Base-by-base conservation (phyloP, 1,139 yeast species). In the Pichia sp. region DNA sequence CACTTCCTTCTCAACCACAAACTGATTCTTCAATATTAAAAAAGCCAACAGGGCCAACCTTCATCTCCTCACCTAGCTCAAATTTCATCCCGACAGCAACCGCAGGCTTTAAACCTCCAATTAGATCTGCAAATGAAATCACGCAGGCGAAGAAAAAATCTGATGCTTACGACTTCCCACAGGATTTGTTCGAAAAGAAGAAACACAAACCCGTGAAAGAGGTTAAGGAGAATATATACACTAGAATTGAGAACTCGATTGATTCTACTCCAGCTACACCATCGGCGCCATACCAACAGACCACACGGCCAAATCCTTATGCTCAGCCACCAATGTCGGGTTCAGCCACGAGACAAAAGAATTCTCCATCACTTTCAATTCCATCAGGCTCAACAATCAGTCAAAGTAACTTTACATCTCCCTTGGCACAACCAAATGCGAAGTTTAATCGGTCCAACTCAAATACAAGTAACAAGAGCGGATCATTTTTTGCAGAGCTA, bases 81-180 rank as follows among this genome's bases (percentile, higher is more conserved):
- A 27, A 23, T 31, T 11, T 18, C 33, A n/a, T n/a, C 33, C n/a
- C n/a, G n/a, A 7, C 6, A 17, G n/a, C 22, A 20, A 13, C 17
- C 6, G 10, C 29, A 25, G 10, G 15, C 15, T 6, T 12, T 6
- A 18, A 17, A 18, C 17, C 4, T 12, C 14, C 26, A 27, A 22
- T n/a, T 14, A 19, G 9, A 8, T 18, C 20, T 6, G 11, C 52
- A 62, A 31, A 57, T 38, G 62, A 61, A 36, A 53, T 74, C 13
- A 67, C 64, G 30, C 58, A 58, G 18, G 65, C 65, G 18, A 77
- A 77, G 53, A 69, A 70, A 50, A 77, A 74, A 49, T 71, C 78
- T 14, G 85, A 79, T 59, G 85, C 86, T 1, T 85, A 83, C 52
- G 95, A 85, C 53, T 77, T 85, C 48, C 95, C 95, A 1, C 62